Evolutionary conservation across 495 filamentous ascomycete species (phyloP), one percentile per base, ranked within the genome.

Genomic region (Xeromyces bisporus): DNA sequence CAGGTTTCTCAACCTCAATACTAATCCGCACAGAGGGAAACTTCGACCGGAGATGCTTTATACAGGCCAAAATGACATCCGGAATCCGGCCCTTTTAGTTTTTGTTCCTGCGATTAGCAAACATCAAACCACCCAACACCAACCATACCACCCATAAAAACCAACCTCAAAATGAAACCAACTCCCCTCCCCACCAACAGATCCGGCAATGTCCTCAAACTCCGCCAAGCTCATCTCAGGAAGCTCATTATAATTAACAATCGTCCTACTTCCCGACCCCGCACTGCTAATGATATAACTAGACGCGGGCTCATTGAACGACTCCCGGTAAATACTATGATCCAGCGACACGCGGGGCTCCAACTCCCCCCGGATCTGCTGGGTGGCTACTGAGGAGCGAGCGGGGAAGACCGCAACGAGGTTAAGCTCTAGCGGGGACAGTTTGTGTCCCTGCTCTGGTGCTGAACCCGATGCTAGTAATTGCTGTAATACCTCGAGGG

Each of bases 141-240:
- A n/a, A n/a, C n/a, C n/a, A n/a, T n/a, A n/a, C n/a, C n/a, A n/a
- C n/a, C n/a, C n/a, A n/a, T n/a, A 34, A 14, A 12, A 14, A 44
- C 63, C 28, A 51, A 76, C 76, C 62, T 81, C 77, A 40, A 83
- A 83, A 58, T 83, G 77, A 55, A 69, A 80, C 72, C 72, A 79
- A n/a, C 43, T 46, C n/a, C 45, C 39, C 2, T 36, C 23, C 3
- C 37, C 33, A 0, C 43, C 40, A 28, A 64, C 23, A 12, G 40
- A 35, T 28, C 55, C 34, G 15, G 47, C 55, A 18, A 50, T 41
- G 10, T 20, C 18, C 15, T 33, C 27, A 36, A 80, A 76, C 45
- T 80, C 77, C 23, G 50, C 55, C 6, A 50, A 36, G 6, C 58
- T 72, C 69, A 80, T 75, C 43, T 80, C 75, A 0, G 66, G 64